Evolutionary conservation across 768 basidiomycete species (phyloP), one percentile per base, ranked within the genome.

Genomic region (Asterophora lycoperdoides): DNA sequence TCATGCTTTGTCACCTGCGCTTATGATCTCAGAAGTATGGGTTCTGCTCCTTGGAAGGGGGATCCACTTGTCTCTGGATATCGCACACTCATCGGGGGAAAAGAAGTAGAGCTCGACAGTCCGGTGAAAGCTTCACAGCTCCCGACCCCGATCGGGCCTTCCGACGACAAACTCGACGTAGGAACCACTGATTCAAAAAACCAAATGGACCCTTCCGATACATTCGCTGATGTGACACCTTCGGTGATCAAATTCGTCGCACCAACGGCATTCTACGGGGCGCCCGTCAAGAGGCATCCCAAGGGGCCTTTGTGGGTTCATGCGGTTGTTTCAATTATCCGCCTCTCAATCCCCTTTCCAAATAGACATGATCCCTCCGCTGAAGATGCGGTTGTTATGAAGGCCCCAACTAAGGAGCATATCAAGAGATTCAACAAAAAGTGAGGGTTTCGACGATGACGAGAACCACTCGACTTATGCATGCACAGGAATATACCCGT

Each of bases 331-430:
- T 3, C 8, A 9, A 13, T 9, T 41, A 15, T n/a, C 23, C 15
- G 4, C 35, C 8, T n/a, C 35, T 36, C 8, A n/a, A 36, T 38
- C 8, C n/a, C 39, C 8, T 36, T 29, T 20, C 45, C 10, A 52
- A 35, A 32, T 37, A 92, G 89, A 49, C 84, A 92, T 63, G 84
- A 95, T 61, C 90, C 95, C 2, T 65, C 77, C 5, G 80, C 76
- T 1, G 79, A 83, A 44, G 85, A 79, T 3, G 93, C 93, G 0
- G 68, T 98, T 7, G 85, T 97, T 4, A 89, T 99, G 91, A 86
- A 84, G 56, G 66, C 76, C 4, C 92, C 93, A 0, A 79, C 75
- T 8, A 74, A 79, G 50, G 80, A 79, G 26, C 85, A 91, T 54
- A 77, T 80, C 28, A 73, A 73, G 37, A 77, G 71, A 56, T 81